These are phyloP conservation scores for Sherardia arvensis DNA, from an alignment of 257 asterid species.

Conservation along the genomic window DNA sequence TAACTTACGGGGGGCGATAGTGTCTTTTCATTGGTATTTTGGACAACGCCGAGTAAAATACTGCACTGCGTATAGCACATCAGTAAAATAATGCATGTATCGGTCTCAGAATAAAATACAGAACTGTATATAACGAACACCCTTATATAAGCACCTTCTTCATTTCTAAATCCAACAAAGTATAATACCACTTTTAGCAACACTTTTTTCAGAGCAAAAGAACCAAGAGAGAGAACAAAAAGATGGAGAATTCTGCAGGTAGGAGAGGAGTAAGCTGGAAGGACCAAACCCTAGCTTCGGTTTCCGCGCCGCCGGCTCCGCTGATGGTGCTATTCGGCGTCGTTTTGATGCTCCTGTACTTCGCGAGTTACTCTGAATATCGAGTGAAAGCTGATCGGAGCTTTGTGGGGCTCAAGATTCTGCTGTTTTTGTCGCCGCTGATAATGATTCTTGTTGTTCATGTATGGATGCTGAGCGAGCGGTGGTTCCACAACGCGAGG, in stretches of 20 bases:
- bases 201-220: background rate
- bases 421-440: constrained; percentile 34
- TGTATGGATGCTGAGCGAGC: constrained; percentile 21
- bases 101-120: too few relatives aligned
- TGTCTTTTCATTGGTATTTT: too few relatives aligned
- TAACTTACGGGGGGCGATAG: too few relatives aligned
- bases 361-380: constrained; percentile 30
- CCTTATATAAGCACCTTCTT: background rate
- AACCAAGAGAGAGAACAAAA: background rate
- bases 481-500: constrained; percentile 33
- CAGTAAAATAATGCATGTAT: too few relatives aligned
- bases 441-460: constrained; percentile 24
- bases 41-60: too few relatives aligned
- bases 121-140: too few relatives aligned
- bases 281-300: constrained; percentile 46
- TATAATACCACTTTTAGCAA: background rate
- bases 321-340: constrained; percentile 44
- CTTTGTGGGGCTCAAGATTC: constrained; percentile 27
- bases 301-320: constrained; percentile 55
- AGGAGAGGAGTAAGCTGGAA: constrained; percentile 60
- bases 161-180: background rate
- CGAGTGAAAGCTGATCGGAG: constrained; percentile 29
- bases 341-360: constrained; percentile 31
- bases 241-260: constrained; percentile 43
- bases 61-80: too few relatives aligned